A percentile compares a stretch with the other conserved stretches of the same genome.
Conservation (phyloP, 192 early-diverging fungal species). For the Pilobolus umbonatus region DNA sequence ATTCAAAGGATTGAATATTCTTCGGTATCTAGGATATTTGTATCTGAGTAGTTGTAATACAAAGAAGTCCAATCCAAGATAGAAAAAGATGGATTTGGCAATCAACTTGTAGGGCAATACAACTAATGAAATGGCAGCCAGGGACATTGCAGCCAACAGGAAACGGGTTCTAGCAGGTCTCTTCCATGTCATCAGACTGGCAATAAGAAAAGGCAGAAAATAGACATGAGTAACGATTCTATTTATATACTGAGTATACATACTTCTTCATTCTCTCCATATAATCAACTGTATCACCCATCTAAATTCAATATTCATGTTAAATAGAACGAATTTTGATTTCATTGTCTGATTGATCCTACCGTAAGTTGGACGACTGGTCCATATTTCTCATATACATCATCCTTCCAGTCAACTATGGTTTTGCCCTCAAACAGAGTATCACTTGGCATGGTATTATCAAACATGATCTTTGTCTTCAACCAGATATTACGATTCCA, state of each 20-base stretch:
- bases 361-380: slow-evolving; percentile 19
- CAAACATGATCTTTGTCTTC: slow-evolving; percentile 9
- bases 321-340: not conserved
- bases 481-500: slow-evolving; percentile 3
- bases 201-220: no score
- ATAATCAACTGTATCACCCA: slow-evolving; percentile 22
- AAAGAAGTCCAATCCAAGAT: slow-evolving; percentile 43
- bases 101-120: slow-evolving; percentile 5
- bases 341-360: not conserved
- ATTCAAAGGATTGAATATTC: slow-evolving; percentile 41
- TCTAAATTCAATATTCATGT: not conserved
- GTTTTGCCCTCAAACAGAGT: slow-evolving; percentile 10
- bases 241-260: not conserved
- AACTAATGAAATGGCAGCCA: not conserved
- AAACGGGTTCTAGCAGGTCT: slow-evolving; percentile 20
- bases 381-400: slow-evolving; percentile 18
- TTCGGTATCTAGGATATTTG: slow-evolving; percentile 43
- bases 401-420: slow-evolving; percentile 16
- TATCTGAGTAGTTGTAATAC: slow-evolving; percentile 38
- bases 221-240: no score
- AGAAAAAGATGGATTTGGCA: slow-evolving; percentile 13
- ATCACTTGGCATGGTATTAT: no score
- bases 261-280: slow-evolving; percentile 25
- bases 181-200: slow-evolving; percentile 30
- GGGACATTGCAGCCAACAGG: slow-evolving; percentile 9